phyloP scores from a whole-genome alignment of 2,329 filamentous ascomycete genomes.

The Paecilomyces formosus region DNA sequence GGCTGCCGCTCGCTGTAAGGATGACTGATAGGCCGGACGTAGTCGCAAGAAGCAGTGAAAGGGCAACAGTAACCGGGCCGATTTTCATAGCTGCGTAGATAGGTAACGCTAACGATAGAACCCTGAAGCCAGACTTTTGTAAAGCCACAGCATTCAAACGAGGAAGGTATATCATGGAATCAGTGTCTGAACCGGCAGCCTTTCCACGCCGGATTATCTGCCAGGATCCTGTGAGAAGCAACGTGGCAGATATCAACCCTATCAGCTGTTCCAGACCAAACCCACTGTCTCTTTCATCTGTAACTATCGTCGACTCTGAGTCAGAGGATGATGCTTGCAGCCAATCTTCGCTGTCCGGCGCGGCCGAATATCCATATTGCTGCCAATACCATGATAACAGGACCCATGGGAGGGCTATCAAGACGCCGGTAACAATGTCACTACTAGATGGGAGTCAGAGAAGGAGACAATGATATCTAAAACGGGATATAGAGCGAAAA shows the following conservation, averaged over 20 bases:
- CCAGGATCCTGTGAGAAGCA: conserved; percentile 23
- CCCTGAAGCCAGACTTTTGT: conserved; percentile 21
- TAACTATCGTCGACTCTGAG: not conserved
- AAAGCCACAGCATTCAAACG: conserved; percentile 8
- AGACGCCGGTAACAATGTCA: conserved; percentile 43
- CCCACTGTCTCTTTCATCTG: not conserved
- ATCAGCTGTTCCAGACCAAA: not conserved
- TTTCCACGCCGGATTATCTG: conserved; percentile 14
- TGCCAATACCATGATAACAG: conserved; percentile 28
- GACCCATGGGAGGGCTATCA: conserved; percentile 32
- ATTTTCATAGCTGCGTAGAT: conserved; percentile 51
- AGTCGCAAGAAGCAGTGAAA: conserved; percentile 42
- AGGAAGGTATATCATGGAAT: not conserved
- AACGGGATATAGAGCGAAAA: conserved; percentile 7
- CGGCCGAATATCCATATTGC: conserved; percentile 13
- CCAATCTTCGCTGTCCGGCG: not conserved
- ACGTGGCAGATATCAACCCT: conserved; percentile 20
- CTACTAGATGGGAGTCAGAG: conserved; percentile 25
- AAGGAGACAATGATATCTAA: conserved; percentile 1
- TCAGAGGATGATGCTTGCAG: conserved; percentile 5
- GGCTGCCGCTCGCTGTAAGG: conserved; percentile 7
- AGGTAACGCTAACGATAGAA: conserved; percentile 42
- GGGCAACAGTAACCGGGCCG: conserved; percentile 46
- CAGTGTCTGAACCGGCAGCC: conserved; percentile 4
- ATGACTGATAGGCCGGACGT: conserved; percentile 37